Conservation (phyloP, 805 yeast genomes). For the Hanseniaspora singularis region DNA sequence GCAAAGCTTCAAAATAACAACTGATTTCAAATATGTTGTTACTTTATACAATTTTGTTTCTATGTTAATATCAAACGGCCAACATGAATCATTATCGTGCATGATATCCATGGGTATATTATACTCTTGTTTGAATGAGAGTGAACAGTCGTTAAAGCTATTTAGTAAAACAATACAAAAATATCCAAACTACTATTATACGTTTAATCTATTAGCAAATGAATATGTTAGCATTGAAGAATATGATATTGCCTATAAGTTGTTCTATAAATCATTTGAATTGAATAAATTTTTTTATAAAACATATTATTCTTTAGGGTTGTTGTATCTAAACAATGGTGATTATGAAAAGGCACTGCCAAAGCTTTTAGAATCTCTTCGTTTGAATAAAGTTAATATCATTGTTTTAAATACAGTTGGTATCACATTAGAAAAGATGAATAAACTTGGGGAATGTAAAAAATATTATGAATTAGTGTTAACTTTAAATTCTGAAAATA, state of each 20-base stretch:
- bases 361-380: slow-evolving; percentile 15
- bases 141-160: slow-evolving; percentile 3
- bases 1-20: slow-evolving; percentile 13
- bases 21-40: slow-evolving; percentile 6
- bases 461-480: slow-evolving; percentile 16
- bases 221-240: slow-evolving; percentile 82
- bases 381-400: slow-evolving; percentile 19
- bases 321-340: slow-evolving; percentile 80
- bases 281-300: slow-evolving; percentile 78
- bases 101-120: slow-evolving; percentile 11
- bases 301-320: slow-evolving; percentile 91
- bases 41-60: not conserved
- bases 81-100: not conserved
- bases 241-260: slow-evolving; percentile 73
- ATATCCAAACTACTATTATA: slow-evolving; percentile 35
- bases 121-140: slow-evolving; percentile 13
- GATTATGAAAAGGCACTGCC: slow-evolving; percentile 43
- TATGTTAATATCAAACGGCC: not conserved
- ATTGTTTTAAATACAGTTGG: slow-evolving; percentile 27
- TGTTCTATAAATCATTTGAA: slow-evolving; percentile 66
- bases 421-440: slow-evolving; percentile 21
- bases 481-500: slow-evolving; percentile 14
- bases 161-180: not conserved
- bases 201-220: slow-evolving; percentile 87
- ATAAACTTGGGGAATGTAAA: not conserved